Conservation (phyloP, 306 rosid species). For the Geum urbanum region DNA sequence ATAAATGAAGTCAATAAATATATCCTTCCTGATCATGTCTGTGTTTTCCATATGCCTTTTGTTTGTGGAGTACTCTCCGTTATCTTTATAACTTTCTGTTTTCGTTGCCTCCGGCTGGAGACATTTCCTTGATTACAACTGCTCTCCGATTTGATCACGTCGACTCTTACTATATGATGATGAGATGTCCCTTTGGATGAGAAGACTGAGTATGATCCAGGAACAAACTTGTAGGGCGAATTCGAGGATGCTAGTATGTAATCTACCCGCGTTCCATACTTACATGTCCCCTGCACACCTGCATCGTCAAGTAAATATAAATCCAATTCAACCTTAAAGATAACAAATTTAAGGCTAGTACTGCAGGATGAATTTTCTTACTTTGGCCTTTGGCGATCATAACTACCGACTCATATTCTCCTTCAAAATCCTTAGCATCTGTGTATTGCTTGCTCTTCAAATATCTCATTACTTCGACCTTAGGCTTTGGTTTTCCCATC, state of each 20-base stretch:
- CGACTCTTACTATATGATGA: constrained; percentile 95
- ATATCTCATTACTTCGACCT: constrained; percentile 70
- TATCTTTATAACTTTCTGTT: constrained; percentile 53
- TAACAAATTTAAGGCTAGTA: too few relatives aligned
- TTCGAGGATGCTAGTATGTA: constrained; percentile 74
- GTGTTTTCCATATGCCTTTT: constrained; percentile 57
- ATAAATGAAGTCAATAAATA: background rate
- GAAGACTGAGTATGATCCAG: constrained; percentile 78
- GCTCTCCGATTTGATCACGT: constrained; percentile 39
- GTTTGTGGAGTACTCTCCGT: constrained; percentile 48
- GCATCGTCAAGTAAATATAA: constrained; percentile 12
- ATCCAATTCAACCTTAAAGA: background rate
- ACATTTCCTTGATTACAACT: constrained; percentile 28
- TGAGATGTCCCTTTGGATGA: constrained; percentile 99
- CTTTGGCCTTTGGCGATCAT: constrained; percentile 99
- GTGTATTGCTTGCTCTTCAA: constrained; percentile 65
- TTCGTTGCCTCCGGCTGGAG: constrained; percentile 30
- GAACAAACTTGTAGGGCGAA: constrained; percentile 65
- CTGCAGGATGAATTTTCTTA: constrained; percentile 23
- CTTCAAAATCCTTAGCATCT: constrained; percentile 73
- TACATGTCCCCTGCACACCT: constrained; percentile 98
- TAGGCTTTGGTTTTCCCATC: constrained; percentile 81
- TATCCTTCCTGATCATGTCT: constrained; percentile 21
- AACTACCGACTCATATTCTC: constrained; percentile 79
- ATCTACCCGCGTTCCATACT: constrained; percentile 93